Base-by-base conservation (phyloP, 257 asterid genomes). In the Echites panduratus region DNA sequence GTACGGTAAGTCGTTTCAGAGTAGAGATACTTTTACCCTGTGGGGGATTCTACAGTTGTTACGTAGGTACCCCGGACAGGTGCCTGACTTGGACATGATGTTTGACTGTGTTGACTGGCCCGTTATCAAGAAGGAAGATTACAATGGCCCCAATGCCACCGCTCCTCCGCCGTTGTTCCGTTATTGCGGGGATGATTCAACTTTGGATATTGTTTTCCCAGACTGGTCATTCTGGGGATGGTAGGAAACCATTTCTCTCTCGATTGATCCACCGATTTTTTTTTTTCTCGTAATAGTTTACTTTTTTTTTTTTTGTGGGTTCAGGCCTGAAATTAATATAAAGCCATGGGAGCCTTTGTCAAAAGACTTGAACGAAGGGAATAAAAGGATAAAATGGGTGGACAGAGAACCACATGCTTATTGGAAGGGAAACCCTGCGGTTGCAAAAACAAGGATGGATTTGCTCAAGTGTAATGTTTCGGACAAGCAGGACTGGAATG, bases 381-480 rank as follows among this genome's bases (percentile, higher is more conserved):
- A 82, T 61, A 58, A 45, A 73, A 79, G 82, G 85, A 82, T 50
- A 6, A 78, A 40, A 65, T 94, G 99, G 99, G 75, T 73, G 2
- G 92, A 86, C 16, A 83, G 97, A 79, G 98, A 89, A 73, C 93
- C 95, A 5, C 75, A 85, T 76, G 97, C 99, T 54, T 91, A 83
- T 70, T 94, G 99, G 99, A 94, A 90, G 58, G 99, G 97, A 45
- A 88, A 87, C 76, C 95, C 92, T 0, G 2, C 0, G 2, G 90
- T 85, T n/a, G 82, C 90, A 48, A 50, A 63, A 14, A 82, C 85
- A 10, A 86, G 99, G 85, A 76, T 35, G 88, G 97, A 91, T 77
- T 82, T 94, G 71, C 85, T 89, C 71, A 89, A 78, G 49, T 94
- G 99, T 75, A 86, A 94, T 73, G 90, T 81, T 52, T 83, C 96